Evolutionary conservation across 2,329 filamentous ascomycete species (phyloP).

Genomic region (Epichloe festucae): DNA sequence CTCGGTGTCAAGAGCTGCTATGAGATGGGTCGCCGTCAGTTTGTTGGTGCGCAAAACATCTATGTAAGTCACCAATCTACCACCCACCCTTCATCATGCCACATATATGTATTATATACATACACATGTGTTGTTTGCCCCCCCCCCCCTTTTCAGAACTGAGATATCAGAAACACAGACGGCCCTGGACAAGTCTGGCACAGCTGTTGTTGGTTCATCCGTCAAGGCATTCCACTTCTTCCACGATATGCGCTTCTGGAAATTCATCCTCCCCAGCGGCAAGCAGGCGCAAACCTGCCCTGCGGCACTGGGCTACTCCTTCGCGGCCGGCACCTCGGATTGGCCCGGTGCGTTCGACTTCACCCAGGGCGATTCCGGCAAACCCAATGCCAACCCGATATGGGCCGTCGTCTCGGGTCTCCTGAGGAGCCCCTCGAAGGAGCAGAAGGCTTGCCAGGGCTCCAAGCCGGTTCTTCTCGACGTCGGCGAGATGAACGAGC

Average conservation of each 20-base stretch:
- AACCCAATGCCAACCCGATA: constrained; percentile 57
- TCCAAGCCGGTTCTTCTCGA: constrained; percentile 81
- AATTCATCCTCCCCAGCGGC: constrained; percentile 62
- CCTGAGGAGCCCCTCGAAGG: constrained; percentile 54
- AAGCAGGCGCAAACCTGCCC: constrained; percentile 62
- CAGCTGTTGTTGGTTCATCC: constrained; percentile 44
- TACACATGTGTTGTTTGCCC: neutral
- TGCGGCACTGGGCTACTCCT: constrained; percentile 80
- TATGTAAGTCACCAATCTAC: constrained; percentile 19
- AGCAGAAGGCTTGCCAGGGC: constrained; percentile 63
- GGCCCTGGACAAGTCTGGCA: constrained; percentile 31
- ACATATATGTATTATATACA: too few relatives aligned
- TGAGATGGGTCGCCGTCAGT: constrained; percentile 66
- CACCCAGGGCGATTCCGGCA: constrained; percentile 66
- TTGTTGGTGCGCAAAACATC: constrained; percentile 37
- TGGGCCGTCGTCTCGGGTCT: constrained; percentile 67
- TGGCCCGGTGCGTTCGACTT: constrained; percentile 89
- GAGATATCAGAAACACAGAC: neutral
- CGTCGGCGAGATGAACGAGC: constrained; percentile 63
- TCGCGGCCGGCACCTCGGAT: constrained; percentile 85
- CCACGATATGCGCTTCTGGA: constrained; percentile 65
- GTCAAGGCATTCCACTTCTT: constrained; percentile 81
- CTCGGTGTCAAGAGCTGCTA: constrained; percentile 61
- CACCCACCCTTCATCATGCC: too few relatives aligned
- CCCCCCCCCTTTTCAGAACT: too few relatives aligned